Percentiles rank a stretch among this genome's conserved stretches.
phyloP scores from a whole-genome alignment of 768 basidiomycete species.

The Fibroporia radiculosa region DNA sequence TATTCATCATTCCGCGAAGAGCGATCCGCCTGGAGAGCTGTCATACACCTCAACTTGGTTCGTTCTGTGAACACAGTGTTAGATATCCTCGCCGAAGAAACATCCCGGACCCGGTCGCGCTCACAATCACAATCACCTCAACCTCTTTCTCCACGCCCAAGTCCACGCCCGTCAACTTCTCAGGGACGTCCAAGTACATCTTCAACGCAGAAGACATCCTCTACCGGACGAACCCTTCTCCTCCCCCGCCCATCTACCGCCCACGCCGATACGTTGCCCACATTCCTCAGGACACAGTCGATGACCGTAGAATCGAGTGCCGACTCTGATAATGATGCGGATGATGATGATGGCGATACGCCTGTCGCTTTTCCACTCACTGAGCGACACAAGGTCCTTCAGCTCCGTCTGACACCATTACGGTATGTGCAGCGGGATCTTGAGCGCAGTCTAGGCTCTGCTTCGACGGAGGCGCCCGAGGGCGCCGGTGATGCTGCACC shows the following conservation, averaged over 20 bases:
- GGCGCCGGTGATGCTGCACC: conserved; percentile 8
- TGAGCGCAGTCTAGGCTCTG: conserved; percentile 51
- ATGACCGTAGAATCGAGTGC: not conserved
- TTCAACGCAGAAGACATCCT: not conserved
- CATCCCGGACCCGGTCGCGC: not conserved
- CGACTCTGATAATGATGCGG: conserved; percentile 1
- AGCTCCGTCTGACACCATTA: conserved; percentile 48
- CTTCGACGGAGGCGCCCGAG: conserved; percentile 34
- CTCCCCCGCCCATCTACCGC: not conserved
- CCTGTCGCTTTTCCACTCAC: conserved; percentile 28
- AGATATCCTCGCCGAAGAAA: conserved; percentile 44
- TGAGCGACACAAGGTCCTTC: conserved; percentile 51
- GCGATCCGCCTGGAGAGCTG: conserved; percentile 61
- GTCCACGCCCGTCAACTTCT: not conserved
- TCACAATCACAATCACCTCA: not conserved
- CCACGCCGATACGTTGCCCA: not conserved
- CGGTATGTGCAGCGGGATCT: conserved; percentile 49
- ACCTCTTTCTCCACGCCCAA: not conserved
- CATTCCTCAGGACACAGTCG: not conserved
- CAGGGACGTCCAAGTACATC: not conserved
- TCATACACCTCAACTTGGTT: conserved; percentile 75
- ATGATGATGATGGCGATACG: conserved; percentile 2
- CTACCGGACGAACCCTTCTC: not conserved
- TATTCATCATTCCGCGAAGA: conserved; percentile 63
- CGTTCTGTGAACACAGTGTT: conserved; percentile 63